Evolutionary conservation across 2,329 filamentous ascomycete species (phyloP).

Genomic region (Tetracladium maxilliforme): DNA sequence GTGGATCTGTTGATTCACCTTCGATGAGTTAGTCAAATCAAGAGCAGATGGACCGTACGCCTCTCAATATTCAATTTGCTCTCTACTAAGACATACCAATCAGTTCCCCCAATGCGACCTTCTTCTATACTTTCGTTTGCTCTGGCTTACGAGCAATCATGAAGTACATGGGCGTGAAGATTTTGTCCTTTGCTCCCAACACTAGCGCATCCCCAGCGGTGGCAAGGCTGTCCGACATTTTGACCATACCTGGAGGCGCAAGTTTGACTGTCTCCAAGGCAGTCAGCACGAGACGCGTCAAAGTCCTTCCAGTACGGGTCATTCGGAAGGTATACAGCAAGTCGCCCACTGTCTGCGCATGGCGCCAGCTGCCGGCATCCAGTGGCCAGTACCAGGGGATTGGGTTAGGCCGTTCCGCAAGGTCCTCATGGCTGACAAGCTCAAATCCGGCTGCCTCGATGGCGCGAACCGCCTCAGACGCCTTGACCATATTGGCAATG

Average conservation of each 20-base stretch:
- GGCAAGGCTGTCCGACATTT: conserved; percentile 85
- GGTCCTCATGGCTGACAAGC: conserved; percentile 69
- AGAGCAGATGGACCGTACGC: no score
- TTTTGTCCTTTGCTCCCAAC: conserved; percentile 69
- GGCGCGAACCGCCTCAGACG: conserved; percentile 66
- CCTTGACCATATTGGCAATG: conserved; percentile 92
- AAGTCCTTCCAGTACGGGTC: conserved; percentile 67
- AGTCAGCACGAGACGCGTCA: conserved; percentile 66
- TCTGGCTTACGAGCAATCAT: conserved; percentile 82
- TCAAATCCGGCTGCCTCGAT: conserved; percentile 83
- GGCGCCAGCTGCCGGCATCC: conserved; percentile 68
- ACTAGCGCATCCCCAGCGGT: conserved; percentile 73
- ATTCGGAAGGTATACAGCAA: conserved; percentile 74
- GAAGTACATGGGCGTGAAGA: conserved; percentile 98
- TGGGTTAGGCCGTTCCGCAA: conserved; percentile 60
- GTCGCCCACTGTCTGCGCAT: conserved; percentile 68
- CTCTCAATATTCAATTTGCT: no score
- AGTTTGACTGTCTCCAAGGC: conserved; percentile 59
- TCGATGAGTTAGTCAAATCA: no score
- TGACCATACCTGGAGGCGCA: conserved; percentile 73
- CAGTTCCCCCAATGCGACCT: no score
- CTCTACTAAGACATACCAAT: no score
- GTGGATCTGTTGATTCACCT: no score
- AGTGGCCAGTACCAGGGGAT: conserved; percentile 93
- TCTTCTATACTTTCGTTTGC: no score